phyloP scores from a whole-genome alignment of 228 moss, liverwort and hornwort genomes.

The Sphagnum fallax region DNA sequence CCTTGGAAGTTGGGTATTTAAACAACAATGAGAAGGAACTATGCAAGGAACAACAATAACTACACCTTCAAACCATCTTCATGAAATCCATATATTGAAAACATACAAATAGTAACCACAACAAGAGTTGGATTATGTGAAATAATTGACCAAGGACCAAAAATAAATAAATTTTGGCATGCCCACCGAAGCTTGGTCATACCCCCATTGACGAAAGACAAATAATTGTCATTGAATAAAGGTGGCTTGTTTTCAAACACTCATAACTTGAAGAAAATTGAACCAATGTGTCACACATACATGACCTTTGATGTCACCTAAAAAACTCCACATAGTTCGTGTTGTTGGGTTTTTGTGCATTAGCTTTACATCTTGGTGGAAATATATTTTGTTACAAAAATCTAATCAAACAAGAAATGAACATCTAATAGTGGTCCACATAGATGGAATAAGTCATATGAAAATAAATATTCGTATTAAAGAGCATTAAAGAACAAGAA shows the following conservation, averaged over 20 bases:
- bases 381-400: conserved; percentile 56
- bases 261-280: conserved; percentile 64
- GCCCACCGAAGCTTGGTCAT: too few relatives aligned
- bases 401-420: background rate
- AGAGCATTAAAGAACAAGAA: too few relatives aligned
- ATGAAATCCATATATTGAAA: conserved; percentile 76
- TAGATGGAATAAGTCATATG: too few relatives aligned
- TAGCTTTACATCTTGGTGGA: conserved; percentile 65
- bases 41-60: background rate
- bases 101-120: background rate
- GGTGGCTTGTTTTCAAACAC: background rate
- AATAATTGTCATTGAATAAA: too few relatives aligned
- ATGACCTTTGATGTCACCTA: conserved; percentile 58
- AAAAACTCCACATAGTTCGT: conserved; percentile 91
- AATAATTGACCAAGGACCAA: too few relatives aligned
- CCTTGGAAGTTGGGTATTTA: too few relatives aligned
- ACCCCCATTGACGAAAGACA: too few relatives aligned
- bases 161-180: too few relatives aligned
- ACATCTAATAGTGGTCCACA: too few relatives aligned
- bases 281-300: conserved; percentile 89
- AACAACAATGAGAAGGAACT: too few relatives aligned
- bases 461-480: too few relatives aligned
- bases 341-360: conserved; percentile 75
- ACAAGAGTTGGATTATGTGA: too few relatives aligned
- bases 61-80: conserved; percentile 89